phyloP scores from a whole-genome alignment of 768 basidiomycete species.

The Pleurotus pulmonarius region DNA sequence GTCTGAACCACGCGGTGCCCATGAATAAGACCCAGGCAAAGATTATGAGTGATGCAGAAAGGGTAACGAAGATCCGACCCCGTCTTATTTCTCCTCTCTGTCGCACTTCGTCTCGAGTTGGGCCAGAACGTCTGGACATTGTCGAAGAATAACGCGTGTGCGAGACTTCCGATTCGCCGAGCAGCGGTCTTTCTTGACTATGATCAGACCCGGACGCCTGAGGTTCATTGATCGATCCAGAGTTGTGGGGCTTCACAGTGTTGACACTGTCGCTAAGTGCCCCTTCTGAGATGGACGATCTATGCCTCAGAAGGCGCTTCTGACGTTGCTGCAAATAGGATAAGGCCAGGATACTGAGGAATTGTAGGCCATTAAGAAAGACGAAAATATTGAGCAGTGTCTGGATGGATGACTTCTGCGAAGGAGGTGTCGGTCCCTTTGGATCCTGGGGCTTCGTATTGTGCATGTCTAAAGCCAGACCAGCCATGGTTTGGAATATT shows the following conservation, averaged over 20 bases:
- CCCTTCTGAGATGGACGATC: background rate
- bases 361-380: constrained; percentile 52
- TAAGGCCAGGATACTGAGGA: constrained; percentile 47
- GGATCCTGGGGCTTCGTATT: constrained; percentile 22
- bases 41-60: constrained; percentile 39
- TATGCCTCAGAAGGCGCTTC: constrained; percentile 15
- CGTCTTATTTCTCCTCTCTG: constrained; percentile 33
- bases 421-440: constrained; percentile 9
- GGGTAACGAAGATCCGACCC: constrained; percentile 45
- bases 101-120: constrained; percentile 15
- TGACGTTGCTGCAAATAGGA: constrained; percentile 43
- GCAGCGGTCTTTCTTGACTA: background rate
- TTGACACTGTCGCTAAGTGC: constrained; percentile 11
- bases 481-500: constrained; percentile 70
- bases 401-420: constrained; percentile 37
- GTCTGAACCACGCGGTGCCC: constrained; percentile 52
- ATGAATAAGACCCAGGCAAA: constrained; percentile 65
- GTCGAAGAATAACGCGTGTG: constrained; percentile 10
- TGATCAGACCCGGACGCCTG: background rate
- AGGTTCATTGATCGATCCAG: background rate
- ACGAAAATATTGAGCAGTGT: constrained; percentile 56
- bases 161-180: background rate
- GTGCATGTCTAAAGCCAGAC: constrained; percentile 55
- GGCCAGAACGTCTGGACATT: constrained; percentile 16
- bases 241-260: background rate